These are phyloP conservation scores for Pythium inflatum DNA, from an alignment of 352 stramenopile species.

Conservation along the genomic window DNA sequence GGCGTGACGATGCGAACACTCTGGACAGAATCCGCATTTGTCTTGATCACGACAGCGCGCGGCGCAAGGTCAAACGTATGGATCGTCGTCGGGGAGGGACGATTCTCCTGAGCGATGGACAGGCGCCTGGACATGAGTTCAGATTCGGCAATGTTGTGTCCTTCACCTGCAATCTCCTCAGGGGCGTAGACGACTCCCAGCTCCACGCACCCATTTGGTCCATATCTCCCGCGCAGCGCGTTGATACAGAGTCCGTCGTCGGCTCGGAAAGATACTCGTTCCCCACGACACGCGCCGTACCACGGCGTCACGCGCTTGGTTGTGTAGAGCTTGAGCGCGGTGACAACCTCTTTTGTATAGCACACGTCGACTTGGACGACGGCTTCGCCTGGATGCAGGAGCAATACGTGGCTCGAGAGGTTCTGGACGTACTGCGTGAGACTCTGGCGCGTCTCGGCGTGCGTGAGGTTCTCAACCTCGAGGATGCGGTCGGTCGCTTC, in stretches of 20 bases:
- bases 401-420: too few relatives aligned
- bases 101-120: too few relatives aligned
- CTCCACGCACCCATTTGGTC: background rate
- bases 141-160: background rate
- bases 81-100: background rate
- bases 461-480: too few relatives aligned
- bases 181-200: conserved; percentile 10
- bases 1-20: background rate
- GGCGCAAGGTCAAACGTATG: background rate
- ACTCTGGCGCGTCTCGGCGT: too few relatives aligned
- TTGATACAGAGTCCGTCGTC: conserved; percentile 10
- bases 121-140: too few relatives aligned
- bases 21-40: background rate
- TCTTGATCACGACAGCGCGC: background rate
- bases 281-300: background rate
- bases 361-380: conserved; percentile 2
- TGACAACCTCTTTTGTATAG: background rate
- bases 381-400: too few relatives aligned
- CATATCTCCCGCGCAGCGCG: background rate
- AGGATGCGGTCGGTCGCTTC: too few relatives aligned
- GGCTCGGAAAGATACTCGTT: background rate
- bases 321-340: conserved; percentile 4
- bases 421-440: too few relatives aligned
- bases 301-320: conserved; percentile 8
- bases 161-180: conserved; percentile 1